Percentiles rank a stretch among this genome's conserved stretches.
Evolutionary conservation across 257 asterid species (phyloP).

Genomic region (Lycium ferocissimum): DNA sequence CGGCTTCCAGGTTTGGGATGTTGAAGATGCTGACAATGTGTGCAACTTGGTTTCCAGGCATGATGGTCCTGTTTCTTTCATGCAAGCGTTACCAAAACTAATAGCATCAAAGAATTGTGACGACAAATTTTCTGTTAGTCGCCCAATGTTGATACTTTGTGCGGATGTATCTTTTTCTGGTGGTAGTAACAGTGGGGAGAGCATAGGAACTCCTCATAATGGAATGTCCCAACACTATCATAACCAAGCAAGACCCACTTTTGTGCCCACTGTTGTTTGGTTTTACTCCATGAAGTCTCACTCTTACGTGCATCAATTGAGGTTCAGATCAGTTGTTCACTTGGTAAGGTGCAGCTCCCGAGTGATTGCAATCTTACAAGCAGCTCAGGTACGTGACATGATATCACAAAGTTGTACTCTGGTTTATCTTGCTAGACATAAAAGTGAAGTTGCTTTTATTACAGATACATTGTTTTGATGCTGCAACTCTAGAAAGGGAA

Average conservation of each 20-base stretch:
- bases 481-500: slow-evolving; percentile 77
- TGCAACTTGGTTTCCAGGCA: slow-evolving; percentile 76
- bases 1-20: slow-evolving; percentile 98
- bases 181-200: slow-evolving; percentile 57
- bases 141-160: slow-evolving; percentile 81
- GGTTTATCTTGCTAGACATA: slow-evolving; percentile 21
- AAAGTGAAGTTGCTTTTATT: slow-evolving; percentile 24
- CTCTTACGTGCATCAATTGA: slow-evolving; percentile 74
- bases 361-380: slow-evolving; percentile 77
- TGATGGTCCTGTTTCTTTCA: slow-evolving; percentile 88
- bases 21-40: slow-evolving; percentile 83
- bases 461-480: slow-evolving; percentile 85
- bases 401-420: slow-evolving; percentile 12
- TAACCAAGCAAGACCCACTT: slow-evolving; percentile 47
- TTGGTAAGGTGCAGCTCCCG: slow-evolving; percentile 86
- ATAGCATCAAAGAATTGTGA: slow-evolving; percentile 51
- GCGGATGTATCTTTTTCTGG: slow-evolving; percentile 79
- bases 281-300: slow-evolving; percentile 85
- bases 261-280: slow-evolving; percentile 83
- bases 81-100: slow-evolving; percentile 75
- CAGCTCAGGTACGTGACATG: slow-evolving; percentile 70
- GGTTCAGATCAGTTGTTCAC: slow-evolving; percentile 85
- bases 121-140: slow-evolving; percentile 71
- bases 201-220: slow-evolving; percentile 45
- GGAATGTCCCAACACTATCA: slow-evolving; percentile 55